These are phyloP conservation scores for Fusarium guadeloupense DNA, from an alignment of 2,329 filamentous ascomycete species.

Conservation along the genomic window DNA sequence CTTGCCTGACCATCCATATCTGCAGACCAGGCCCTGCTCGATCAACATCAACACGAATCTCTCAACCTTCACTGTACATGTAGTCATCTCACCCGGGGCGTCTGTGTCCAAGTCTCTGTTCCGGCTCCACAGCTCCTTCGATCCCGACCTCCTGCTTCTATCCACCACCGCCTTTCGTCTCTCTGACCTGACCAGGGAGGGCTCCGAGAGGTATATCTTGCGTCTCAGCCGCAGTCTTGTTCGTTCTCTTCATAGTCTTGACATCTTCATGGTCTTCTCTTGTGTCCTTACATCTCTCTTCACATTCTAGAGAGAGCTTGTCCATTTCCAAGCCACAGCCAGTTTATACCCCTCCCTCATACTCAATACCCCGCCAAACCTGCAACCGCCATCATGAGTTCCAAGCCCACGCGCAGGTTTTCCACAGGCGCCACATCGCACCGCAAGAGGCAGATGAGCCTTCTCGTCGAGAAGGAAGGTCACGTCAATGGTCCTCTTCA, in stretches of 20 bases:
- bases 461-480: constrained; percentile 54
- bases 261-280: constrained; percentile 16
- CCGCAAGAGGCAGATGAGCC: constrained; percentile 58
- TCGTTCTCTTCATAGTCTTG: constrained; percentile 12
- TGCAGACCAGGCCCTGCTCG: constrained; percentile 20
- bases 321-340: background rate
- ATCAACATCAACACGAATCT: constrained; percentile 22
- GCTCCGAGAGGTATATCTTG: constrained; percentile 38
- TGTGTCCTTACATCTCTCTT: constrained; percentile 8
- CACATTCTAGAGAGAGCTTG: constrained; percentile 6
- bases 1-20: constrained; percentile 9
- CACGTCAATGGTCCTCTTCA: constrained; percentile 57
- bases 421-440: constrained; percentile 56
- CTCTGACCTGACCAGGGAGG: constrained; percentile 38
- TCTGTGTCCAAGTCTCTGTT: constrained; percentile 20
- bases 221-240: constrained; percentile 17
- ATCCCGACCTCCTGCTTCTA: constrained; percentile 37
- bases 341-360: constrained; percentile 21
- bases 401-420: constrained; percentile 51
- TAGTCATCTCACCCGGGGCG: constrained; percentile 32
- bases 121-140: constrained; percentile 42
- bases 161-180: constrained; percentile 42
- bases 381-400: constrained; percentile 38
- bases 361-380: constrained; percentile 20
- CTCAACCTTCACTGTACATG: constrained; percentile 22